phyloP scores from a whole-genome alignment of 176 grass and related monocot genomes.

The Carex scoparia region DNA sequence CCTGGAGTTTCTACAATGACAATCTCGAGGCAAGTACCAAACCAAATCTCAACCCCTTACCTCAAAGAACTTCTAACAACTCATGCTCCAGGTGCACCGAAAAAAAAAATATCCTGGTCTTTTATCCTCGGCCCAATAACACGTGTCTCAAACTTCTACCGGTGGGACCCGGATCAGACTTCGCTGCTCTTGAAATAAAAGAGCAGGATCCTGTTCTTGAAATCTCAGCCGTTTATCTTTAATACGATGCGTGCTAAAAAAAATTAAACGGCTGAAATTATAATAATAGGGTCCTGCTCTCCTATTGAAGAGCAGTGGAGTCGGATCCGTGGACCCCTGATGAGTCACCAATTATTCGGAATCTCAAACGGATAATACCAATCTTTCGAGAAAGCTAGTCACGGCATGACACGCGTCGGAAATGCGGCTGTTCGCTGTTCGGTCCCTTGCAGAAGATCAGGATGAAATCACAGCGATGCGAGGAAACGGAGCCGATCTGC shows the following conservation, averaged over 20 bases:
- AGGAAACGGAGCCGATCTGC: conserved; percentile 58
- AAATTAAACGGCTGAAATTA: too few species aligned
- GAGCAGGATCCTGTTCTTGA: too few species aligned
- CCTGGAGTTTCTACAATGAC: neutral
- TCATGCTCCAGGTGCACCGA: neutral
- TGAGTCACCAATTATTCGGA: conserved; percentile 36
- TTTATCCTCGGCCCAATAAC: neutral
- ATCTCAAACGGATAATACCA: conserved; percentile 27
- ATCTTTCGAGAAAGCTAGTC: conserved; percentile 7
- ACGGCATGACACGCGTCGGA: conserved; percentile 26
- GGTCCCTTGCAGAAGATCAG: neutral
- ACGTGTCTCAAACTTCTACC: neutral
- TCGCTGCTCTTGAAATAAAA: too few species aligned
- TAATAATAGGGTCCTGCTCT: too few species aligned
- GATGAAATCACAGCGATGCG: conserved; percentile 29
- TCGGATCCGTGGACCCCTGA: conserved; percentile 22
- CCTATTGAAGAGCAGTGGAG: too few species aligned
- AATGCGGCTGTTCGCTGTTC: neutral
- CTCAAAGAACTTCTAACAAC: neutral
- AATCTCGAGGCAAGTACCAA: neutral
- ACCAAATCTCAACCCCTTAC: neutral
- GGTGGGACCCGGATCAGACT: neutral
- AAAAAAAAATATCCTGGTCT: neutral
- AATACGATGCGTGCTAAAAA: too few species aligned
- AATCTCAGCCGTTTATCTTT: too few species aligned